These are phyloP conservation scores for Lepidopterella palustris DNA, from an alignment of 495 filamentous ascomycete genomes.

Conservation along the genomic window DNA sequence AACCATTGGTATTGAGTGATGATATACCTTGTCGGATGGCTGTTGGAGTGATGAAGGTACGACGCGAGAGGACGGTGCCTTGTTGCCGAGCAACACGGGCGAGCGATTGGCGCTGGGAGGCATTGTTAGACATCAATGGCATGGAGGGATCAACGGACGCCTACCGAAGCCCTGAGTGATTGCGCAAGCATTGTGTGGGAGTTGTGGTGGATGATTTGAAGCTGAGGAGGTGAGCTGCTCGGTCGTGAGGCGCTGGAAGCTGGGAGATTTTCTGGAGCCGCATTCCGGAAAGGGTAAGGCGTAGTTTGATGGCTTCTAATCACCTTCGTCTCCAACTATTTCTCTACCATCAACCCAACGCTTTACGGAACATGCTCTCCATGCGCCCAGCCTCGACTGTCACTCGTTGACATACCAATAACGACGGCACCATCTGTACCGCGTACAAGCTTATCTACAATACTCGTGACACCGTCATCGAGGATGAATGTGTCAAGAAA, in stretches of 20 bases:
- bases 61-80: slow-evolving; percentile 53
- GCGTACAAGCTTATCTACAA: slow-evolving; percentile 83
- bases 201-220: slow-evolving; percentile 5
- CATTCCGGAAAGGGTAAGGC: background rate
- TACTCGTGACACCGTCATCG: slow-evolving; percentile 65
- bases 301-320: background rate
- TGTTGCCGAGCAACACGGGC: slow-evolving; percentile 70
- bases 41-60: slow-evolving; percentile 76
- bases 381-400: no score
- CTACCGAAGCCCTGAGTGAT: slow-evolving; percentile 40
- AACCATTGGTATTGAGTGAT: slow-evolving; percentile 18
- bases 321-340: background rate
- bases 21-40: slow-evolving; percentile 63
- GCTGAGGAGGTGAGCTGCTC: slow-evolving; percentile 20
- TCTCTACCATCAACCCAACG: background rate
- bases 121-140: slow-evolving; percentile 4
- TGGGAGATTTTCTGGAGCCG: background rate
- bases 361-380: slow-evolving; percentile 64
- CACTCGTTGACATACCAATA: slow-evolving; percentile 45
- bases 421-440: slow-evolving; percentile 90
- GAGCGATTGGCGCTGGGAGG: slow-evolving; percentile 70
- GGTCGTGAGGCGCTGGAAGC: background rate
- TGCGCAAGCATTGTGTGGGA: slow-evolving; percentile 36
- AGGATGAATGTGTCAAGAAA: slow-evolving; percentile 65
- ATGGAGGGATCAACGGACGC: background rate